Conservation (phyloP, 2,329 filamentous ascomycete species). For the Sarocladium oryzae region DNA sequence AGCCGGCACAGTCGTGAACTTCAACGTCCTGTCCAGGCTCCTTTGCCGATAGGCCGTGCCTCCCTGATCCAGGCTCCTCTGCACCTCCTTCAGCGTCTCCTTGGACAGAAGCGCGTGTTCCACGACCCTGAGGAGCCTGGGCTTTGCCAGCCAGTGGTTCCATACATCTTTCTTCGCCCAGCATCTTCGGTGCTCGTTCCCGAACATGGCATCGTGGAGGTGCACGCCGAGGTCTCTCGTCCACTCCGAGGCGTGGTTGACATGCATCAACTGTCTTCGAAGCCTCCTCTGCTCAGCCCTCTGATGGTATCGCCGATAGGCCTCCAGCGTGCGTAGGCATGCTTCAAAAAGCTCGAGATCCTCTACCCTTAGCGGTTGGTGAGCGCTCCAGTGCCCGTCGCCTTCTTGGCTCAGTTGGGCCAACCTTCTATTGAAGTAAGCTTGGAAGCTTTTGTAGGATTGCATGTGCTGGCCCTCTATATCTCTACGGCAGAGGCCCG, state of each 20-base stretch:
- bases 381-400: too few relatives aligned
- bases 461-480: background rate
- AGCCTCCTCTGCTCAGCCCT: background rate
- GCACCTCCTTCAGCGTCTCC: too few relatives aligned
- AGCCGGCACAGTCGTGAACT: too few relatives aligned
- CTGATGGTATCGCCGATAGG: too few relatives aligned
- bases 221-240: background rate
- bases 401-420: too few relatives aligned
- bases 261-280: background rate
- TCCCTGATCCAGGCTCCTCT: too few relatives aligned
- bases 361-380: too few relatives aligned
- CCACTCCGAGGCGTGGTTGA: background rate
- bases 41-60: too few relatives aligned
- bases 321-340: too few relatives aligned
- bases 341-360: too few relatives aligned
- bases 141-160: background rate
- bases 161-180: background rate
- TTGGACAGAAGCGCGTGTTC: background rate
- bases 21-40: too few relatives aligned
- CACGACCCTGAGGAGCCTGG: background rate
- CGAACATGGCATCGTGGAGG: background rate
- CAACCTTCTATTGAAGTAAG: background rate
- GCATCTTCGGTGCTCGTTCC: background rate
- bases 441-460: too few relatives aligned
- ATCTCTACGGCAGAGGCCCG: background rate